These are phyloP conservation scores for Geotrichum klebahnii DNA, from an alignment of 1,139 yeast genomes.

Conservation along the genomic window DNA sequence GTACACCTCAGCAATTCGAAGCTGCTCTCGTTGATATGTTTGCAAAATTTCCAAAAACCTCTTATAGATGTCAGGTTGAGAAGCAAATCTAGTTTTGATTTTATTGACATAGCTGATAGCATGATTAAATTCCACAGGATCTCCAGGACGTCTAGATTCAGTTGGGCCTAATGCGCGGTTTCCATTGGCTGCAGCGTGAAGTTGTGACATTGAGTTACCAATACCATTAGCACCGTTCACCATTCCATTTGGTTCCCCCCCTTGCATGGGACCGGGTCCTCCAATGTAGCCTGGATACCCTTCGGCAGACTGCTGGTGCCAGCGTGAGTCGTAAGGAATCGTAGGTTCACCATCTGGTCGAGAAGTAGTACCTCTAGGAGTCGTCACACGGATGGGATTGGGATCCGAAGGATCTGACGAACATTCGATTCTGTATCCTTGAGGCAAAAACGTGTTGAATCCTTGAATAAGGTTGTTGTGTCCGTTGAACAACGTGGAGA, in stretches of 20 bases:
- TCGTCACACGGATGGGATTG: conserved; percentile 87
- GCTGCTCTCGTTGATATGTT: conserved; percentile 92
- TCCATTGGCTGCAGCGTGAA: conserved; percentile 43
- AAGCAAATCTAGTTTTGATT: conserved; percentile 87
- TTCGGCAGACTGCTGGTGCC: conserved; percentile 20
- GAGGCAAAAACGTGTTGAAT: conserved; percentile 93
- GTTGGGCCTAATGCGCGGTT: conserved; percentile 26
- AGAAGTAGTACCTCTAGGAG: conserved; percentile 87
- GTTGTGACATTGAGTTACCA: conserved; percentile 38
- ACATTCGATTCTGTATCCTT: conserved; percentile 93
- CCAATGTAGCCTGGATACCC: conserved; percentile 13
- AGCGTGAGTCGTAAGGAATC: conserved; percentile 21
- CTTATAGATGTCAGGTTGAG: conserved; percentile 93
- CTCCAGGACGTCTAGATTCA: conserved; percentile 45
- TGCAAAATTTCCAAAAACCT: conserved; percentile 91
- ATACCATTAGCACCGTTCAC: conserved; percentile 8
- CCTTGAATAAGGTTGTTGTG: conserved; percentile 94
- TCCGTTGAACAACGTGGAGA: conserved; percentile 82
- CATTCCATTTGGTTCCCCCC: background rate
- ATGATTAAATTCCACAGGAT: conserved; percentile 94
- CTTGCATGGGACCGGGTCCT: background rate
- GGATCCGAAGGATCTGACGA: conserved; percentile 86
- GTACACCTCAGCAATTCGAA: conserved; percentile 91
- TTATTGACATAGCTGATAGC: conserved; percentile 95
- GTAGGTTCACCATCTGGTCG: conserved; percentile 49